Conservation (phyloP, 1,284 basidiomycete species). For the Ceratobasidium sp. region DNA sequence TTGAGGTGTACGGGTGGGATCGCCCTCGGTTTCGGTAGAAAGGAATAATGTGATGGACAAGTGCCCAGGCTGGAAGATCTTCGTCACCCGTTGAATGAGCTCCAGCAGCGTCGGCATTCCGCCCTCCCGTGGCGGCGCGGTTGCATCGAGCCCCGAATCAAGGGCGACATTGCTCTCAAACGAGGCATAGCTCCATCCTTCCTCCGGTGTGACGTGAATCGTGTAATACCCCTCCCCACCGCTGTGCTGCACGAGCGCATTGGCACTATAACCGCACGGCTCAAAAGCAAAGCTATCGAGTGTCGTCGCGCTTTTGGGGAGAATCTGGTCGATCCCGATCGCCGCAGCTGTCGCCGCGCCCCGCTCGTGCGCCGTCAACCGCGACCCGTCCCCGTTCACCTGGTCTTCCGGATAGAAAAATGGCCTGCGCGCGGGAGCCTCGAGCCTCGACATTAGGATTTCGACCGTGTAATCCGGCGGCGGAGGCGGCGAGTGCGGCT, state of each 20-base stretch:
- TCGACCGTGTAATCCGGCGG: slow-evolving; percentile 92
- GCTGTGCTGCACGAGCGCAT: slow-evolving; percentile 84
- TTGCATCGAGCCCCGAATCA: slow-evolving; percentile 51
- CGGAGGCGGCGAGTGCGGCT: slow-evolving; percentile 53
- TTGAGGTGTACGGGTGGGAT: slow-evolving; percentile 28
- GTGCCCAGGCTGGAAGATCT: slow-evolving; percentile 92
- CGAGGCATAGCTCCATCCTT: slow-evolving; percentile 96
- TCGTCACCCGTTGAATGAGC: slow-evolving; percentile 88
- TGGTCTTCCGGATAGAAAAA: slow-evolving; percentile 75
- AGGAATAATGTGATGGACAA: slow-evolving; percentile 94
- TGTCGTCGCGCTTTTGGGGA: slow-evolving; percentile 81
- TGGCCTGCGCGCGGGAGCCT: slow-evolving; percentile 76
- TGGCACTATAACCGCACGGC: slow-evolving; percentile 97
- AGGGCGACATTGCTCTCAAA: slow-evolving; percentile 99
- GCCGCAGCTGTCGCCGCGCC: slow-evolving; percentile 77
- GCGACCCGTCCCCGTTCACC: neutral
- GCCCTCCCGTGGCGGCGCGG: slow-evolving; percentile 54
- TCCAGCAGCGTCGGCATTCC: slow-evolving; percentile 80
- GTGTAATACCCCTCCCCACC: slow-evolving; percentile 87
- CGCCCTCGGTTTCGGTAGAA: slow-evolving; percentile 66
- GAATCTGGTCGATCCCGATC: slow-evolving; percentile 88
- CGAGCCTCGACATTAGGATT: slow-evolving; percentile 97
- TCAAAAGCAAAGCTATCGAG: slow-evolving; percentile 95
- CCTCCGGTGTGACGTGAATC: slow-evolving; percentile 98
- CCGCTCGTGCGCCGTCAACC: slow-evolving; percentile 67